These are phyloP conservation scores for Dictyostelium purpureum DNA, from an alignment of 78 protist species.

Conservation along the genomic window DNA sequence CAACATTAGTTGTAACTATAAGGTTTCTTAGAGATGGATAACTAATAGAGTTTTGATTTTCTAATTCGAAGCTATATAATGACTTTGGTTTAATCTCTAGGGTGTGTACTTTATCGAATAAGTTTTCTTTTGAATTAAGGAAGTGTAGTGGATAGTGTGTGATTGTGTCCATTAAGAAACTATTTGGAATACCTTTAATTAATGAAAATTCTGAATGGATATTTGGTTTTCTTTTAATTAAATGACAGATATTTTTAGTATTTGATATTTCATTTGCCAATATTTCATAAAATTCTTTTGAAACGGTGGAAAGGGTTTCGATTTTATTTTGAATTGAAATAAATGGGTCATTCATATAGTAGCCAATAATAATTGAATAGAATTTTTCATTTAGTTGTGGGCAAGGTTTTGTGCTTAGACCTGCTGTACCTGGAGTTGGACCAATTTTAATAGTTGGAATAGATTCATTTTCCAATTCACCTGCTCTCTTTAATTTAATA, in stretches of 20 bases:
- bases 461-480: no score
- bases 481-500: background rate
- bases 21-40: background rate
- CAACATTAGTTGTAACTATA: background rate
- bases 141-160: background rate
- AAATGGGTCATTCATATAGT: background rate
- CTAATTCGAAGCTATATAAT: background rate
- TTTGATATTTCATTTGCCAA: background rate
- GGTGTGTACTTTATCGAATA: background rate
- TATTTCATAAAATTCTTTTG: background rate
- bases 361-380: background rate
- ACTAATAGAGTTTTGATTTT: background rate
- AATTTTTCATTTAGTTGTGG: background rate
- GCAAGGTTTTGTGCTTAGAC: no score
- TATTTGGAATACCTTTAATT: background rate
- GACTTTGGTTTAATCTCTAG: constrained; percentile 11
- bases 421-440: no score
- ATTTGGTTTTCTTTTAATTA: background rate
- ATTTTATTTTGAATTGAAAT: background rate
- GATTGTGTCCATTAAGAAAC: constrained; percentile 8
- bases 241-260: background rate
- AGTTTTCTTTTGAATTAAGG: background rate
- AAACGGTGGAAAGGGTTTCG: background rate
- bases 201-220: background rate
- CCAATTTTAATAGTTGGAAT: background rate